Conservation (phyloP, 192 early-diverging fungal species). For the Pilobolus umbonatus region DNA sequence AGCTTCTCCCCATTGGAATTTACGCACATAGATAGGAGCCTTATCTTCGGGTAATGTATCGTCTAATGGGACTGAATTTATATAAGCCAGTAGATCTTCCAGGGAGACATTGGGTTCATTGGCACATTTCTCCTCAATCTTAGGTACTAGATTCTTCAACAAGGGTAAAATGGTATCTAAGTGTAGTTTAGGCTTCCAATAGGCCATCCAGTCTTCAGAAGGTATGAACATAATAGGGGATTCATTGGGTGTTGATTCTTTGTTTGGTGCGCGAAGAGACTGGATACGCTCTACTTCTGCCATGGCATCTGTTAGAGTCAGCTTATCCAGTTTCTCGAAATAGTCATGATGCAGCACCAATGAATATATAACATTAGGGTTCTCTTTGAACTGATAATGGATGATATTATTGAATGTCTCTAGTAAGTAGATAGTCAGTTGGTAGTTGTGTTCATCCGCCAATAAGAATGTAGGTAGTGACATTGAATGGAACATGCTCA, state of each 20-base stretch:
- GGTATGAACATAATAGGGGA: too few species aligned
- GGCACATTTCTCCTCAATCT: slow-evolving; percentile 61
- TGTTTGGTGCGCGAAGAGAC: slow-evolving; percentile 38
- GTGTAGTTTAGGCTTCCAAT: slow-evolving; percentile 68
- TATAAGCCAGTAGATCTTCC: slow-evolving; percentile 50
- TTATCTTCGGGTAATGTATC: slow-evolving; percentile 43
- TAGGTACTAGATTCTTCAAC: slow-evolving; percentile 59
- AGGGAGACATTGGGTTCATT: slow-evolving; percentile 59
- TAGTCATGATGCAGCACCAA: slow-evolving; percentile 69
- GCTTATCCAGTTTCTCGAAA: slow-evolving; percentile 60
- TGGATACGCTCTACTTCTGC: slow-evolving; percentile 56
- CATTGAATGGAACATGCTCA: slow-evolving; percentile 73
- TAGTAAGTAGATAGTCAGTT: slow-evolving; percentile 65
- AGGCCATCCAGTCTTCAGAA: slow-evolving; percentile 64
- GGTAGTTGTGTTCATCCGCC: slow-evolving; percentile 73
- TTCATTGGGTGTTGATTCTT: too few species aligned
- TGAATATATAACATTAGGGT: slow-evolving; percentile 75
- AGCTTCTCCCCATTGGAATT: slow-evolving; percentile 57
- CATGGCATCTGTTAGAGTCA: slow-evolving; percentile 64
- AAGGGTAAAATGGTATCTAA: slow-evolving; percentile 63
- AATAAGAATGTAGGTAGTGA: slow-evolving; percentile 75
- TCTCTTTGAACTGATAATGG: slow-evolving; percentile 80
- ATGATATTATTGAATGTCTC: slow-evolving; percentile 81
- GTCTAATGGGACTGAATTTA: slow-evolving; percentile 34
- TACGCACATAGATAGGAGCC: slow-evolving; percentile 48